Conservation (phyloP, 495 filamentous ascomycete species). For the Talaromyces adpressus region DNA sequence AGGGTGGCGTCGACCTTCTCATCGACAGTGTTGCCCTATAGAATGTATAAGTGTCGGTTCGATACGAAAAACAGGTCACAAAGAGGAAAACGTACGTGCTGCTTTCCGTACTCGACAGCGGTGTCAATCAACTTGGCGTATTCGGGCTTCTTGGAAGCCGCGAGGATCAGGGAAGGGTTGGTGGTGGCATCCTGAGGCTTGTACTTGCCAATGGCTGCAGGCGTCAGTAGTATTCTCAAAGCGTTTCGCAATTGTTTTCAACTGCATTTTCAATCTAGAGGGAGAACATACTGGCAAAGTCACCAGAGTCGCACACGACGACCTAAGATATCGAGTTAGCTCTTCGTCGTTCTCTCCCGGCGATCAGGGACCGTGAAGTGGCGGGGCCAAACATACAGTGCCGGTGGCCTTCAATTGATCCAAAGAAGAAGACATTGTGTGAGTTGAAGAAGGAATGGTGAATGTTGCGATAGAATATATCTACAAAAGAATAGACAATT, state of each 20-base stretch:
- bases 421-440: slow-evolving; percentile 75
- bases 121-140: slow-evolving; percentile 89
- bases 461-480: neutral
- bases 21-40: slow-evolving; percentile 50
- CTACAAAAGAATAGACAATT: neutral
- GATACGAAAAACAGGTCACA: neutral
- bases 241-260: neutral
- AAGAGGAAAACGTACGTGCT: slow-evolving; percentile 42
- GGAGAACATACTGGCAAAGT: slow-evolving; percentile 65
- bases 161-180: slow-evolving; percentile 97
- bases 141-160: slow-evolving; percentile 95
- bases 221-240: neutral
- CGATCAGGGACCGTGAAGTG: slow-evolving; percentile 22
- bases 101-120: slow-evolving; percentile 80
- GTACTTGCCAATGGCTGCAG: slow-evolving; percentile 92
- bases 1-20: slow-evolving; percentile 75
- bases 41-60: neutral
- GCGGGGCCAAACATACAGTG: slow-evolving; percentile 62
- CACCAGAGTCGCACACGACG: slow-evolving; percentile 94
- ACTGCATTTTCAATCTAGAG: slow-evolving; percentile 6
- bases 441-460: slow-evolving; percentile 8
- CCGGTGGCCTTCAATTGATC: slow-evolving; percentile 95
- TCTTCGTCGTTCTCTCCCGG: slow-evolving; percentile 18
- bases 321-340: slow-evolving; percentile 41
- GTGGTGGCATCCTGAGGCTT: slow-evolving; percentile 99